A percentile compares a stretch with the other conserved stretches of the same genome.
These are phyloP conservation scores for Flaveria trinervia DNA, from an alignment of 129 eudicot genomes.

Conservation along the genomic window DNA sequence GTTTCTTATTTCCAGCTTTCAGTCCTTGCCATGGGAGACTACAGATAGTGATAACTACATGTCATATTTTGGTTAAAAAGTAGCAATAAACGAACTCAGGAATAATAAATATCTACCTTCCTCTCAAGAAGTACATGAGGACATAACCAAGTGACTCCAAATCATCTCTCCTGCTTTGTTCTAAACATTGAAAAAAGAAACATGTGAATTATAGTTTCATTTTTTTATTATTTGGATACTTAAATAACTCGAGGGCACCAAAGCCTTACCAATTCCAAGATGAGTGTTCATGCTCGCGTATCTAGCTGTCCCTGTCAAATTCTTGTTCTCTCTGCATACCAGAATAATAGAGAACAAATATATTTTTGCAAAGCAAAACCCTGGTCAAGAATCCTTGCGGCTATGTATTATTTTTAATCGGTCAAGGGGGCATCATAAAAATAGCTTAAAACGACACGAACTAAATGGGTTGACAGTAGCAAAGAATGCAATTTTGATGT, in stretches of 20 bases:
- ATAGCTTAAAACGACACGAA: no score
- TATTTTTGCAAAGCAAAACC: not conserved
- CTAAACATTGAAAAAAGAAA: conserved; percentile 39
- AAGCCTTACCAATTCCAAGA: conserved; percentile 36
- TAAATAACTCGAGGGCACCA: not conserved
- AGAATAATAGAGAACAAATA: no score
- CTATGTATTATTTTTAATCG: no score
- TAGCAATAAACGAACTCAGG: not conserved
- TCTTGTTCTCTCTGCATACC: conserved; percentile 38
- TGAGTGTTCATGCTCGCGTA: conserved; percentile 44
- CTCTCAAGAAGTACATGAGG: conserved; percentile 94
- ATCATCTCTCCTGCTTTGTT: conserved; percentile 97
- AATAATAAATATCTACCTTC: conserved; percentile 53
- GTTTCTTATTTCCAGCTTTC: conserved; percentile 94
- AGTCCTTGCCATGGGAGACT: conserved; percentile 99
- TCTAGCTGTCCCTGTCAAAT: conserved; percentile 43
- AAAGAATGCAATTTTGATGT: no score
- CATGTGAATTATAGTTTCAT: not conserved
- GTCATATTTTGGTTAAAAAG: not conserved
- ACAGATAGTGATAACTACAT: not conserved
- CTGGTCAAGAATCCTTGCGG: not conserved
- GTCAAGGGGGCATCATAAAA: no score
- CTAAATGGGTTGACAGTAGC: no score
- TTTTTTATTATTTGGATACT: not conserved
- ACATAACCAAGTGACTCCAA: conserved; percentile 93